These are phyloP conservation scores for Backusella macrospora DNA, from an alignment of 192 early-diverging fungal genomes.

Conservation along the genomic window DNA sequence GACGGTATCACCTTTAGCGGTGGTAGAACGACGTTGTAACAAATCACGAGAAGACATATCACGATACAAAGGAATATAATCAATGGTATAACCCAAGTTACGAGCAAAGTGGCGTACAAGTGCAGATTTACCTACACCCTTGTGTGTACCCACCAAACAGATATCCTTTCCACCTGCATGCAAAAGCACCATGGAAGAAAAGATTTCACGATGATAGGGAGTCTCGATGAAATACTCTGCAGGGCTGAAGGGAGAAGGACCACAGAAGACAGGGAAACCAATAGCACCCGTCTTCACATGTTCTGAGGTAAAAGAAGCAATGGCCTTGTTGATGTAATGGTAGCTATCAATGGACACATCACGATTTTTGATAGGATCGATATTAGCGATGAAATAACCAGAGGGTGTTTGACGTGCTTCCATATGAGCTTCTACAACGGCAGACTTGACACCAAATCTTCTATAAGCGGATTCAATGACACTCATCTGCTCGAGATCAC, in stretches of 20 bases:
- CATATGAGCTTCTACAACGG: constrained; percentile 44
- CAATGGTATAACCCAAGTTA: constrained; percentile 58
- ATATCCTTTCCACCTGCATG: constrained; percentile 66
- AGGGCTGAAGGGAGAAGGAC: constrained; percentile 44
- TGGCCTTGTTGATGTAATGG: constrained; percentile 41
- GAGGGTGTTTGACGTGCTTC: constrained; percentile 50
- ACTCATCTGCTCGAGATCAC: constrained; percentile 58
- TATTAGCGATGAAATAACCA: constrained; percentile 43
- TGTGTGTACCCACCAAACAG: constrained; percentile 66
- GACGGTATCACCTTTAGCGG: constrained; percentile 68
- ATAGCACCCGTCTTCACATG: constrained; percentile 14
- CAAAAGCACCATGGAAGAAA: constrained; percentile 57
- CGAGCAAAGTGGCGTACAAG: constrained; percentile 58
- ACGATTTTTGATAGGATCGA: constrained; percentile 30
- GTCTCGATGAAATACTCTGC: constrained; percentile 64
- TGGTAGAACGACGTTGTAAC: constrained; percentile 74
- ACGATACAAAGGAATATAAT: constrained; percentile 73
- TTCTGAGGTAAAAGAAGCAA: constrained; percentile 27
- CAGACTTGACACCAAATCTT: constrained; percentile 54
- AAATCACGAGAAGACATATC: constrained; percentile 84
- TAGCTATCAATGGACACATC: constrained; percentile 39
- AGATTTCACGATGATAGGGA: constrained; percentile 52
- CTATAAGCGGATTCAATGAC: constrained; percentile 64
- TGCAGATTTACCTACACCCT: constrained; percentile 75
- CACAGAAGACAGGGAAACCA: constrained; percentile 41